Evolutionary conservation across 495 filamentous ascomycete genomes (phyloP).

Genomic region (Cairneyella variabilis): DNA sequence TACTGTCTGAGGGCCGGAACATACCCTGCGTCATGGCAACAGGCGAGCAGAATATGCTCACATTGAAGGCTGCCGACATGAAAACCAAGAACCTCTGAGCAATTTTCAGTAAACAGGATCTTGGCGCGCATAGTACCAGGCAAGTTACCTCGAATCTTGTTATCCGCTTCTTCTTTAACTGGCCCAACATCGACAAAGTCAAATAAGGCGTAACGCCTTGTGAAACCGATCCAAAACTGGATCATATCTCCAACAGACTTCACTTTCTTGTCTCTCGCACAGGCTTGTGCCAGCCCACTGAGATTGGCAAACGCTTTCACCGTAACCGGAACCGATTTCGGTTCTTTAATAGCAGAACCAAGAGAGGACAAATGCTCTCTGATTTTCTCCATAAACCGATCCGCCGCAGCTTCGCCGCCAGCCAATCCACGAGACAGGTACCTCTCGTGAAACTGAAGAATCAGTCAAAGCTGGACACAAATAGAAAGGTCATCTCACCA

Average conservation of each 20-base stretch:
- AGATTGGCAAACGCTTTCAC: conserved; percentile 37
- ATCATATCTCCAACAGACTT: conserved; percentile 14
- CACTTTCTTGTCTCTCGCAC: conserved; percentile 27
- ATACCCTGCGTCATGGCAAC: conserved; percentile 58
- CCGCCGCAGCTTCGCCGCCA: conserved; percentile 35
- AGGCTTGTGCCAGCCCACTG: conserved; percentile 30
- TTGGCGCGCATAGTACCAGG: conserved; percentile 27
- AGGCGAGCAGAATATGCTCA: conserved; percentile 56
- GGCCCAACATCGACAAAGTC: conserved; percentile 58
- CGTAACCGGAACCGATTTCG: conserved; percentile 27
- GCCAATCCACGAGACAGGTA: conserved; percentile 29
- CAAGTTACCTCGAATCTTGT: conserved; percentile 42
- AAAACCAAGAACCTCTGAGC: conserved; percentile 50
- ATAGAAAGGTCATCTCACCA: conserved; percentile 18
- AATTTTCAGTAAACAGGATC: neutral
- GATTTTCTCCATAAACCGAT: conserved; percentile 31
- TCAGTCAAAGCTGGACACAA: neutral
- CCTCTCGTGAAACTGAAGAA: conserved; percentile 34
- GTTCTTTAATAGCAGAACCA: conserved; percentile 24
- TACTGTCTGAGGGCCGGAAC: conserved; percentile 49
- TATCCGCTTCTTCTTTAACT: conserved; percentile 52
- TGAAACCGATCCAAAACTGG: conserved; percentile 50
- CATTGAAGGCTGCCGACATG: conserved; percentile 53
- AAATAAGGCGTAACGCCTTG: conserved; percentile 49
- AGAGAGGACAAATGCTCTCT: conserved; percentile 31